Evolutionary conservation across 306 rosid genomes (phyloP).

Genomic region (Dryas octopetala): DNA sequence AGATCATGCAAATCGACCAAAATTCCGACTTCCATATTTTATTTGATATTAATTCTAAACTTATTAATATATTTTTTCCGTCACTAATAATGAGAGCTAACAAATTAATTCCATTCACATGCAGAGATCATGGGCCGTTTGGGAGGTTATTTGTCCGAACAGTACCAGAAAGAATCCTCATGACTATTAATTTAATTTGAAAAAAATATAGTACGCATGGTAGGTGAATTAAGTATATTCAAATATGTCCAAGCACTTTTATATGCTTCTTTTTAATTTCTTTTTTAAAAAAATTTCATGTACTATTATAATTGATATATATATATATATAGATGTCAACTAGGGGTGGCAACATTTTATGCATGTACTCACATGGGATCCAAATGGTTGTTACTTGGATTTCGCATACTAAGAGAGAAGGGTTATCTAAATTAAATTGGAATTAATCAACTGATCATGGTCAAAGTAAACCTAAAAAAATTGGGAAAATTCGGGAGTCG

Average conservation of each 20-base stretch:
- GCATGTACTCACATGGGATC: slow-evolving; percentile 27
- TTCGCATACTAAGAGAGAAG: neutral
- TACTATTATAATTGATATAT: neutral
- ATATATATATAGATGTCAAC: slow-evolving; percentile 4
- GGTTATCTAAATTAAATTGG: slow-evolving; percentile 1
- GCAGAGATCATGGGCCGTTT: slow-evolving; percentile 38
- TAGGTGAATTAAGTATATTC: slow-evolving; percentile 1
- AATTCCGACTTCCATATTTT: slow-evolving; percentile 48
- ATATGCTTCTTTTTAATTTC: neutral
- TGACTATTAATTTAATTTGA: neutral
- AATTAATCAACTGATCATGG: neutral
- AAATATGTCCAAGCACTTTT: neutral
- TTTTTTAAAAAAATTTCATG: neutral
- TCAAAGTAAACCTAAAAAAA: neutral
- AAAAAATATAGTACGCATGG: slow-evolving; percentile 5
- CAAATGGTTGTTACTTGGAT: slow-evolving; percentile 16
- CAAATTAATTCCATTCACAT: slow-evolving; percentile 41
- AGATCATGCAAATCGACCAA: slow-evolving; percentile 58
- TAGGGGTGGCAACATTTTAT: slow-evolving; percentile 10
- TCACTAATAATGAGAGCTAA: slow-evolving; percentile 20
- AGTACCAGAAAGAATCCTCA: slow-evolving; percentile 6
- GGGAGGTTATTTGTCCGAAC: slow-evolving; percentile 8
- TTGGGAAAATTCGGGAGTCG: neutral
- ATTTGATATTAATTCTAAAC: slow-evolving; percentile 24
- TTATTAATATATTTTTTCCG: slow-evolving; percentile 8